Evolutionary conservation across 305 asterid genomes (phyloP), one percentile per base, ranked within the genome.

Genomic region (Fraxinus xanthoxyloides): DNA sequence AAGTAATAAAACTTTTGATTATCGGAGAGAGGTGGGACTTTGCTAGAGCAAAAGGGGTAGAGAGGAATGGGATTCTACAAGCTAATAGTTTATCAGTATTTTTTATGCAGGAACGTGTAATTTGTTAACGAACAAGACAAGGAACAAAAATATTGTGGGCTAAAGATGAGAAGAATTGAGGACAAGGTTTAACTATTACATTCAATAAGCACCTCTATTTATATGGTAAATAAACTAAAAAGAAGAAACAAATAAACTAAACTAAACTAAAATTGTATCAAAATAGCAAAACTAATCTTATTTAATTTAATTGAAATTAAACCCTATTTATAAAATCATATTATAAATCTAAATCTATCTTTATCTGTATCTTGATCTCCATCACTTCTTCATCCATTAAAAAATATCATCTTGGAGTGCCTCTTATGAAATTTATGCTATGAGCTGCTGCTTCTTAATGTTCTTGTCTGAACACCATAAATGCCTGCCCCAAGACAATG

Each of bases 1-100:
- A 36, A 15, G 77, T 43, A 32, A 35, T 1, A 24, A 12, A 35
- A 73, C 38, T 3, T 79, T 83, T 80, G 79, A 72, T 78, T 76
- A 31, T 5, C n/a, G 63, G 24, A 51, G n/a, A 51, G 8, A 51
- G 8, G 8, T 51, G 63, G 63, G 63, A 51, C 63, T 51, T 51
- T 51, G 9, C 63, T 51, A 51, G 24, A 51, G 63, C 63, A 51
- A 51, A 17, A 51, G 24, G 24, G 23, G 63, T 19, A 51, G 63
- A 51, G 63, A 51, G 63, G 24, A 51, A n/a, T 2, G 21, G 2
- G 63, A 51, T 51, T 17, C 63, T 51, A n/a, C 63, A n/a, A 17
- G 63, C 63, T 51, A 51, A 51, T 51, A 3, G 24, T 51, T 51
- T 51, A 17, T 51, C 24, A 51, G 63, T n/a, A 46, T 46, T 13